phyloP scores from a whole-genome alignment of 1,139 yeast genomes.

The Geotrichum candidum region DNA sequence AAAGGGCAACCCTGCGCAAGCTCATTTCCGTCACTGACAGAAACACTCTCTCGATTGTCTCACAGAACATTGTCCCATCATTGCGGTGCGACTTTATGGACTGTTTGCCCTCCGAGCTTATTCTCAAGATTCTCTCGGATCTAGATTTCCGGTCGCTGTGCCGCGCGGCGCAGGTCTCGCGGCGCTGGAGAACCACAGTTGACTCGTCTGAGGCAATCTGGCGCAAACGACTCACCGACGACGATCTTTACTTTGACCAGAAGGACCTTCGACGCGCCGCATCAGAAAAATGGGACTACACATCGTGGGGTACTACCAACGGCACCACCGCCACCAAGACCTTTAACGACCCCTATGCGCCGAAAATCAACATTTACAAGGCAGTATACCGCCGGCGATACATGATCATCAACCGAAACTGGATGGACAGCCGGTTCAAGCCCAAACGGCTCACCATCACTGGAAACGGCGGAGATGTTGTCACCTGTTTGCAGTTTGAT shows the following conservation, averaged over 20 bases:
- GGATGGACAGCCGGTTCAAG: slow-evolving; percentile 71
- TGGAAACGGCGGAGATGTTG: slow-evolving; percentile 76
- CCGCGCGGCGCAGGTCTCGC: slow-evolving; percentile 59
- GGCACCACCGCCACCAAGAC: not conserved
- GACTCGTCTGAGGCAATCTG: slow-evolving; percentile 47
- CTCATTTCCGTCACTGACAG: slow-evolving; percentile 39
- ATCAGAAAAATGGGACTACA: slow-evolving; percentile 34
- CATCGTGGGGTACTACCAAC: slow-evolving; percentile 29
- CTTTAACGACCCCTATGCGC: slow-evolving; percentile 14
- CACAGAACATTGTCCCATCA: slow-evolving; percentile 51
- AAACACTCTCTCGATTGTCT: slow-evolving; percentile 61
- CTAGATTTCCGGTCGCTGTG: slow-evolving; percentile 62
- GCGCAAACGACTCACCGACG: slow-evolving; percentile 35
- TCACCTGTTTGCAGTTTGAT: slow-evolving; percentile 91
- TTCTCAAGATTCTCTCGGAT: slow-evolving; percentile 58
- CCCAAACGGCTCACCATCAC: slow-evolving; percentile 67
- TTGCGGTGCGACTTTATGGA: slow-evolving; percentile 69
- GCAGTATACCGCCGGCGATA: slow-evolving; percentile 60
- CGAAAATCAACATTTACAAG: slow-evolving; percentile 40
- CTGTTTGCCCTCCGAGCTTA: slow-evolving; percentile 70
- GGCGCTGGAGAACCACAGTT: slow-evolving; percentile 60
- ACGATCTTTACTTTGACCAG: slow-evolving; percentile 25
- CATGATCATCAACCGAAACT: slow-evolving; percentile 55
- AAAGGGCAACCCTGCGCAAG: slow-evolving; percentile 8
- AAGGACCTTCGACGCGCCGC: slow-evolving; percentile 31